A percentile compares a stretch with the other conserved stretches of the same genome.
Evolutionary conservation across 371 early-diverging fungal species (phyloP).

Genomic region (Smittium mucronatum): DNA sequence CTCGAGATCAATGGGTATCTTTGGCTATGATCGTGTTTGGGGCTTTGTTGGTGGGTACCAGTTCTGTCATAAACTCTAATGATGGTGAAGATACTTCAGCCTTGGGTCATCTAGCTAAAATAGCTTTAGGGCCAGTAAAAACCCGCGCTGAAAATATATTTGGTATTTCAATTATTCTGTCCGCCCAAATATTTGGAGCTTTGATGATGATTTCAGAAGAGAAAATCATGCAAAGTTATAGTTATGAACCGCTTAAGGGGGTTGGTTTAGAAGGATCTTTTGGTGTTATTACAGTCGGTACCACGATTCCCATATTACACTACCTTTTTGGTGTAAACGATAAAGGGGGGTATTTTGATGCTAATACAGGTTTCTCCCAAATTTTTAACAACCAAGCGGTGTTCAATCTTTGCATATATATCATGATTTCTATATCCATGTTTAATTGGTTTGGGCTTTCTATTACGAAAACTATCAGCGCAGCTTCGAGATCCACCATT

Average conservation of each 20-base stretch:
- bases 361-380: conserved; percentile 58
- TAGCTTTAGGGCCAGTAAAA: conserved; percentile 49
- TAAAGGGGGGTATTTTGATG: conserved; percentile 65
- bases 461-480: conserved; percentile 70
- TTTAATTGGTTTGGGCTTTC: conserved; percentile 92
- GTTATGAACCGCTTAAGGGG: conserved; percentile 68
- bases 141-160: neutral
- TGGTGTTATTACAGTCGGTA: conserved; percentile 58
- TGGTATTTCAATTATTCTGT: conserved; percentile 43
- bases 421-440: conserved; percentile 73
- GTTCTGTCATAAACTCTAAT: conserved; percentile 36
- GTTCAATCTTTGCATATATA: conserved; percentile 61
- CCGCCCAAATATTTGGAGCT: conserved; percentile 86
- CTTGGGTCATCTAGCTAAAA: conserved; percentile 18
- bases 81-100: conserved; percentile 14
- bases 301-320: conserved; percentile 65
- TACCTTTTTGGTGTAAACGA: conserved; percentile 41
- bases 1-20: conserved; percentile 65
- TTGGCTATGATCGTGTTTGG: conserved; percentile 65
- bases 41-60: conserved; percentile 74
- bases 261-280: conserved; percentile 89
- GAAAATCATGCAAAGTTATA: conserved; percentile 65
- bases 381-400: conserved; percentile 49
- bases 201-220: conserved; percentile 91
- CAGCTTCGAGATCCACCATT: conserved; percentile 84